Evolutionary conservation across 768 basidiomycete genomes (phyloP), one percentile per base, ranked within the genome.

Genomic region (Leccinum boreale): DNA sequence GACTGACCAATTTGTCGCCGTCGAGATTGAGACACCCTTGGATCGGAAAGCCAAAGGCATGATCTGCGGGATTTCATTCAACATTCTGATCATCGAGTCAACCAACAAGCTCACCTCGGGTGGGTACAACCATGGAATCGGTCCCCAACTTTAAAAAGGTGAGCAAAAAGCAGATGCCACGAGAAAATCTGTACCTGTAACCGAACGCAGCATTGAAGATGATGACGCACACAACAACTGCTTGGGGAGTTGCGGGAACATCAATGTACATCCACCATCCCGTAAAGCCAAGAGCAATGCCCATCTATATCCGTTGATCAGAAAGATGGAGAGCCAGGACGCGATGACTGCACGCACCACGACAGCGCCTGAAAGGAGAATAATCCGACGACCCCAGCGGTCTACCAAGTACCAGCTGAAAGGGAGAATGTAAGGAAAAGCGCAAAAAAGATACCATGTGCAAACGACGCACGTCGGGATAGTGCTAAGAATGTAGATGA

Each of bases 211-310:
- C 93, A 61, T 98, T 98, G 81, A 88, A 98, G 47, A 94, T 77
- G 54, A 98, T 87, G 4, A 98, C 94, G 62, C 89, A 94, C 3
- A 82, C 68, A 2, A 98, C 94, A 9, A 97, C 95, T 24, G 88
- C 92, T 52, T 85, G 83, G 0, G 95, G 92, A 3, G 95, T 97
- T 61, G 82, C 81, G 2, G 90, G 81, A 31, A 92, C 83, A 67
- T 96, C 93, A 35, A 97, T 81, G 67, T 90, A 91, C 84, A 97
- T 91, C 86, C 90, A 97, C 85, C 87, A 94, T 15, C 94, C 95
- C 3, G 90, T 92, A 21, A 89, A 78, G 12, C 83, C 81, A 14
- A 98, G 78, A 0, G 94, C 80, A 31, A 86, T 70, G 14, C 87
- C 89, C 94, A 96, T 97, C 86, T 93, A 59, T 26, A 11, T 19